Percentiles rank a stretch among this genome's conserved stretches.
phyloP scores from a whole-genome alignment of 495 filamentous ascomycete species.

The Tuber calosporum region DNA sequence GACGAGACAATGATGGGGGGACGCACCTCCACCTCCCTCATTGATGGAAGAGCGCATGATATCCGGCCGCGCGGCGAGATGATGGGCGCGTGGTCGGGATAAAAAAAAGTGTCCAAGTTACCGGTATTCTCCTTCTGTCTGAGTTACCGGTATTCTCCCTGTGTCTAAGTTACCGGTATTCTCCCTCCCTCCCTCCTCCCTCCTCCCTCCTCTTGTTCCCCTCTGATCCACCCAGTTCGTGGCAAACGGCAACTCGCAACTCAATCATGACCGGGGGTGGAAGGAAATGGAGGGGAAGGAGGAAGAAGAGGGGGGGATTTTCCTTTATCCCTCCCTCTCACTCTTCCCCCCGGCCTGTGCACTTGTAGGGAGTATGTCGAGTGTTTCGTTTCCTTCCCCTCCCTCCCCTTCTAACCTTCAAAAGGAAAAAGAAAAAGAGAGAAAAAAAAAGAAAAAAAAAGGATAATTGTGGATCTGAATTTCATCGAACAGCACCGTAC shows the following conservation, averaged over 20 bases:
- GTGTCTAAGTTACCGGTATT: too few relatives aligned
- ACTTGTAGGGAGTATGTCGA: too few relatives aligned
- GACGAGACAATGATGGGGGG: background rate
- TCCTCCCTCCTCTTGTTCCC: background rate
- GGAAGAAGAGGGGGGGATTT: background rate
- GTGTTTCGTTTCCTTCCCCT: background rate
- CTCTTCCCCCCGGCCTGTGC: background rate
- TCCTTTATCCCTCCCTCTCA: background rate
- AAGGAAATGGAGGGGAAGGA: background rate
- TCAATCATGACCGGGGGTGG: background rate
- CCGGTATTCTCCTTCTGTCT: background rate
- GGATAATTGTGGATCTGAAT: slow-evolving; percentile 1
- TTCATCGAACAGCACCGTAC: background rate
- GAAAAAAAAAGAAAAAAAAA: background rate
- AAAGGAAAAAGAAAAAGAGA: background rate
- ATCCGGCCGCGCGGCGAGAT: background rate
- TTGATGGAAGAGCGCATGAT: background rate
- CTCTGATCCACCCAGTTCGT: background rate
- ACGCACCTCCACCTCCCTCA: background rate
- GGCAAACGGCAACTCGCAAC: background rate
- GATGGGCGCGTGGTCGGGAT: slow-evolving; percentile 1
- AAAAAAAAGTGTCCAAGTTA: too few relatives aligned
- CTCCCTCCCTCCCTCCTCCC: too few relatives aligned
- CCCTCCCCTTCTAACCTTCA: background rate
- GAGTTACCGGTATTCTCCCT: too few relatives aligned